Evolutionary conservation across 2,329 filamentous ascomycete genomes (phyloP).

Genomic region (Leptodontidium sp.): DNA sequence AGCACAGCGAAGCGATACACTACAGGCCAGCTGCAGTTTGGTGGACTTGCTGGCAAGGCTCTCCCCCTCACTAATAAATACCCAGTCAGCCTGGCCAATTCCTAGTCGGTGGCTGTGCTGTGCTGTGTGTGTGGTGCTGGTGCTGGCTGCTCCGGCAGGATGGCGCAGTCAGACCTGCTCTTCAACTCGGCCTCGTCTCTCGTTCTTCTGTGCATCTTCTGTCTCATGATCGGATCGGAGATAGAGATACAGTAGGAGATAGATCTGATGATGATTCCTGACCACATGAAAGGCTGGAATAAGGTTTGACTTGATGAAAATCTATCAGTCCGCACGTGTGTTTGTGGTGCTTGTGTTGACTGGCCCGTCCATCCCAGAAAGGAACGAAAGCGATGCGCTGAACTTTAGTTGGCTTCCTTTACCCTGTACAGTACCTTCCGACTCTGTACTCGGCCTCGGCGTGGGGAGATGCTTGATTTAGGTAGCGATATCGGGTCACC

Average conservation of each 20-base stretch:
- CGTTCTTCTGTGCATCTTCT: conserved; percentile 6
- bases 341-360: not conserved
- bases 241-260: not conserved
- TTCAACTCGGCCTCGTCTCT: not conserved
- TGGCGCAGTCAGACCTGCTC: conserved; percentile 11
- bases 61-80: not conserved
- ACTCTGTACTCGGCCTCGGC: conserved; percentile 16
- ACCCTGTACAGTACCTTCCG: too few relatives aligned
- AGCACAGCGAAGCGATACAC: too few relatives aligned
- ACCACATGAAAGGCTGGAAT: not conserved
- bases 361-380: not conserved
- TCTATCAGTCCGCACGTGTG: too few relatives aligned
- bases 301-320: not conserved
- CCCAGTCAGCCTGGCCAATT: conserved; percentile 17
- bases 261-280: not conserved
- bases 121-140: not conserved
- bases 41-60: conserved; percentile 6
- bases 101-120: conserved; percentile 12
- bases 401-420: not conserved
- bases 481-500: conserved; percentile 3
- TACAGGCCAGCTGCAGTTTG: not conserved
- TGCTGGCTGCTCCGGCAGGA: not conserved
- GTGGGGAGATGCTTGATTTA: not conserved
- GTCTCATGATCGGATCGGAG: conserved; percentile 5
- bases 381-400: conserved; percentile 7